phyloP scores from a whole-genome alignment of 2,329 filamentous ascomycete genomes.

The Pseudocercospora ulei region DNA sequence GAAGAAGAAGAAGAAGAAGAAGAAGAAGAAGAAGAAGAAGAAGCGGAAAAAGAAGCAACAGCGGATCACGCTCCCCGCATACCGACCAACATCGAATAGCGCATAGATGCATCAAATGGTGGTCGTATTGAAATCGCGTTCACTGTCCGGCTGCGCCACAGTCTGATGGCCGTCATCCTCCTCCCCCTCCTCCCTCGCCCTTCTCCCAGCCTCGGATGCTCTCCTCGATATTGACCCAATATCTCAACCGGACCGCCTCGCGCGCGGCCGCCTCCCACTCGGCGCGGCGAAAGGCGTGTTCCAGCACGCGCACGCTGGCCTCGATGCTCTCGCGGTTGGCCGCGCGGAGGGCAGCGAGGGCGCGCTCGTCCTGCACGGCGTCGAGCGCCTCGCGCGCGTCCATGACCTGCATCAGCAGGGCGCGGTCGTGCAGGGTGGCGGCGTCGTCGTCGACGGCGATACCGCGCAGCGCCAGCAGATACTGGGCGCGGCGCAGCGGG shows the following conservation, averaged over 20 bases:
- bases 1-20: conserved; percentile 2
- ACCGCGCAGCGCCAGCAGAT: conserved; percentile 58
- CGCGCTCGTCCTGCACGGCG: conserved; percentile 50
- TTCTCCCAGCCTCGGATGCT: conserved; percentile 74
- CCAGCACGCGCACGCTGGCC: conserved; percentile 54
- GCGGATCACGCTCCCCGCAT: no score
- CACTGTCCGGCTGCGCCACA: no score
- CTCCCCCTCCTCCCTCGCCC: conserved; percentile 51
- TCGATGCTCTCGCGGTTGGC: conserved; percentile 61
- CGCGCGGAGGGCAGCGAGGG: conserved; percentile 49
- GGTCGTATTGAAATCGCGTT: no score
- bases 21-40: not conserved
- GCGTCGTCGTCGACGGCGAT: conserved; percentile 74
- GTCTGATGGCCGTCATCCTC: no score
- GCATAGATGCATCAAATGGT: no score
- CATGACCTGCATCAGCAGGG: conserved; percentile 67
- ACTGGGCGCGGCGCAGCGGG: conserved; percentile 77
- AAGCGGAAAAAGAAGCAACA: no score
- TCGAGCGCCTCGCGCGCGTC: conserved; percentile 59
- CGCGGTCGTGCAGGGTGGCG: conserved; percentile 52
- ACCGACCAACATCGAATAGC: no score
- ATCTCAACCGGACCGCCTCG: conserved; percentile 69
- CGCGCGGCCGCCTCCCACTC: conserved; percentile 56
- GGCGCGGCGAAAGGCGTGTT: conserved; percentile 54
- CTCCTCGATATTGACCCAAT: conserved; percentile 83